Percentiles rank a stretch among this genome's conserved stretches.
Conservation (phyloP, 2,329 filamentous ascomycete genomes). For the Trichocomaceae sp. region DNA sequence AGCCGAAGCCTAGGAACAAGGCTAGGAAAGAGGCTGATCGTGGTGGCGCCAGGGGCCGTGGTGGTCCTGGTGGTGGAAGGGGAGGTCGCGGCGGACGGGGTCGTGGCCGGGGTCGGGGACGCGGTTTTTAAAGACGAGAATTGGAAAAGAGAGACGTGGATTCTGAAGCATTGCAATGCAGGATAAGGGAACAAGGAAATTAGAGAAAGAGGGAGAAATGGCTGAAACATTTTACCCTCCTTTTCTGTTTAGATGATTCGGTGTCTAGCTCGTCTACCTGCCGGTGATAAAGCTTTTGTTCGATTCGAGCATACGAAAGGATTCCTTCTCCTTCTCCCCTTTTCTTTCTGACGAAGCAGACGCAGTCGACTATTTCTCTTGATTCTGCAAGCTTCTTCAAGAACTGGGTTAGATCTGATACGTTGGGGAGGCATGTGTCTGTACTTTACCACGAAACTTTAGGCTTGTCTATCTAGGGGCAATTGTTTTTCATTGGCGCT, state of each 20-base stretch:
- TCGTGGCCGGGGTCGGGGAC: conserved; percentile 44
- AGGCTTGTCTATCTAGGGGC: background rate
- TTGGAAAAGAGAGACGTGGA: background rate
- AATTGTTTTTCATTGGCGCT: background rate
- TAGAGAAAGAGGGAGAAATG: background rate
- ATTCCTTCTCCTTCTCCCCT: background rate
- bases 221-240: background rate
- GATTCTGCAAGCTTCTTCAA: background rate
- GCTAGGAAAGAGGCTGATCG: conserved; percentile 77
- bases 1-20: conserved; percentile 99
- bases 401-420: background rate
- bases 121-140: conserved; percentile 32
- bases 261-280: background rate
- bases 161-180: background rate
- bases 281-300: background rate
- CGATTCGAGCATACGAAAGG: background rate
- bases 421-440: background rate
- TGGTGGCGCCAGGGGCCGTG: conserved; percentile 42
- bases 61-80: conserved; percentile 27
- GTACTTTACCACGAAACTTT: background rate
- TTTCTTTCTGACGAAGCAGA: background rate
- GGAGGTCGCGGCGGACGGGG: conserved; percentile 42
- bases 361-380: background rate
- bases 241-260: background rate
- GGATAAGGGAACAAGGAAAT: background rate